A percentile compares a stretch with the other conserved stretches of the same genome.
Evolutionary conservation across 1,284 basidiomycete genomes (phyloP).

Genomic region (Rhodotorula sp.): DNA sequence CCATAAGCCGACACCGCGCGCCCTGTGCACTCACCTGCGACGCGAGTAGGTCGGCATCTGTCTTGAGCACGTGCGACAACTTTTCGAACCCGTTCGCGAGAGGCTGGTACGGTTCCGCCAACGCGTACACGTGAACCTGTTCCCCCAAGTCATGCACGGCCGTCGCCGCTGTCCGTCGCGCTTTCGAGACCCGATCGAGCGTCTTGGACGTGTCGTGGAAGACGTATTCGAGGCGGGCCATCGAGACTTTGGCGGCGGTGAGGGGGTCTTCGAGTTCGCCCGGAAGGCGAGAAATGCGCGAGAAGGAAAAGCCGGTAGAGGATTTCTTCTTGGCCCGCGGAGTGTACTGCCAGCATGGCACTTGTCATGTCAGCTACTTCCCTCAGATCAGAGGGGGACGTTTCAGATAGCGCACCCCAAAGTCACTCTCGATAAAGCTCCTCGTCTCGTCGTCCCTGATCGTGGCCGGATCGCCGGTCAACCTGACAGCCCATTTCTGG

Average conservation of each 20-base stretch:
- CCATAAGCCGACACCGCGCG: no score
- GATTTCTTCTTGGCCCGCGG: slow-evolving; percentile 34
- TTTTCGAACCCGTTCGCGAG: slow-evolving; percentile 38
- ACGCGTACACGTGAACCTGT: slow-evolving; percentile 80
- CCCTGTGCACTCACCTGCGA: slow-evolving; percentile 16
- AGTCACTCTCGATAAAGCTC: slow-evolving; percentile 90
- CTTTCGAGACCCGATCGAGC: slow-evolving; percentile 73
- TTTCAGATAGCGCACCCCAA: slow-evolving; percentile 60
- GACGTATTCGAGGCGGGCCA: slow-evolving; percentile 82
- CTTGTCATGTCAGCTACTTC: neutral
- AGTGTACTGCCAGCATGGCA: slow-evolving; percentile 39
- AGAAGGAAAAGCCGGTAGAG: slow-evolving; percentile 45
- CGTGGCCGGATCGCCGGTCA: slow-evolving; percentile 83
- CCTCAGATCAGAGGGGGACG: neutral
- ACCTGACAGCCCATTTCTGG: slow-evolving; percentile 83
- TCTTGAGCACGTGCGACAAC: slow-evolving; percentile 36
- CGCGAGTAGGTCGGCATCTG: slow-evolving; percentile 27
- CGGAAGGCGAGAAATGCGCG: slow-evolving; percentile 43
- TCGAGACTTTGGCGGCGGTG: slow-evolving; percentile 78
- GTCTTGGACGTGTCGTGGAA: slow-evolving; percentile 85
- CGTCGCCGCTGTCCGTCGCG: slow-evolving; percentile 47
- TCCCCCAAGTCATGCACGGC: slow-evolving; percentile 51
- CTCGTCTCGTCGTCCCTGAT: slow-evolving; percentile 84
- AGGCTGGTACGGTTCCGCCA: slow-evolving; percentile 74
- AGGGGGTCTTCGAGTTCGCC: slow-evolving; percentile 62